Base-by-base conservation (phyloP, 1,284 basidiomycete genomes). In the Ceratobasidium sp. region DNA sequence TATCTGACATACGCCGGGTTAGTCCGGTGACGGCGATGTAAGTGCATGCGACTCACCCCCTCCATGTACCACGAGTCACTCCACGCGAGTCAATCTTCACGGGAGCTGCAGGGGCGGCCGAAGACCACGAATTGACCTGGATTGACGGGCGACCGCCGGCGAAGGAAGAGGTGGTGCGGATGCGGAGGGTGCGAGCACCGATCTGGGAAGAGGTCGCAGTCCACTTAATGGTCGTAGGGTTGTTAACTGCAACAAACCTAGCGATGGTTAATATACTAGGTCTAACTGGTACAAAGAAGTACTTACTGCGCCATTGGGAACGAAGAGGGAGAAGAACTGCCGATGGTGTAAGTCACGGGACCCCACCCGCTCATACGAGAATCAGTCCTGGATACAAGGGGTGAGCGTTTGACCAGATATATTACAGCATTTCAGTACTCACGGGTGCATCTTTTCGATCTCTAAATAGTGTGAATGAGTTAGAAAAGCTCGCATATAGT, bases 301-400 rank as follows among this genome's bases (percentile, higher is more conserved):
- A 54, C 73, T 13, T 66, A 75, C 73, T 75, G 79, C 9, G 85
- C 85, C 85, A 87, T 85, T 13, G 86, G 85, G 82, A 87, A 85
- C 20, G 77, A 79, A 28, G 78, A 69, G 6, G 65, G 33, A 2
- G 79, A 82, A 77, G 28, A 80, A 20, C 64, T 66, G 2, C 84
- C 84, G 67, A 86, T 83, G 12, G 81, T 85, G 80, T 82, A 85
- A 0, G 85, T 85, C 13, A 66, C 73, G 20, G 73, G 73, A 13
- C 73, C 73, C 73, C 73, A 75, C 12, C 38, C 44, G 52, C 62
- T 57, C 73, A 75, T 75, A 23, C 73, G 61, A 48, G 73, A 75
- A 23, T 75, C 73, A 12, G 33, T 26, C 50, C 73, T 75, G 28
- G 23, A 42, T 12, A 54, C 13, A 38, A 20, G 28, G 23, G 28